Evolutionary conservation across 192 early-diverging fungal genomes (phyloP).

Genomic region (Entrophospora sp.): DNA sequence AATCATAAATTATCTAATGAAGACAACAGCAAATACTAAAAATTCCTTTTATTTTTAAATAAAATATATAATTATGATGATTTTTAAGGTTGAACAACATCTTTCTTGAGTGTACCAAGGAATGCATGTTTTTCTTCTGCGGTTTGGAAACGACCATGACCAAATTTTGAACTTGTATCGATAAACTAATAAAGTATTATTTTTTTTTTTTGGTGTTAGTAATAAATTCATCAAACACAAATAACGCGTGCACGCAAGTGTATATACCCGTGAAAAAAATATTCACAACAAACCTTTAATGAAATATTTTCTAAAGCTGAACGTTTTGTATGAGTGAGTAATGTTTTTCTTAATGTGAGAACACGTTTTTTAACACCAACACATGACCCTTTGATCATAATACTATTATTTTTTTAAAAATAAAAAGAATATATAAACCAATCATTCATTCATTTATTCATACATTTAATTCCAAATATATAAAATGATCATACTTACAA

Average conservation of each 20-base stretch:
- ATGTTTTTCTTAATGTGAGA: conserved; percentile 96
- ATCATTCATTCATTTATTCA: too few species aligned
- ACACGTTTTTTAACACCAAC: conserved; percentile 96
- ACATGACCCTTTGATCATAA: conserved; percentile 97
- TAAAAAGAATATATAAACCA: neutral
- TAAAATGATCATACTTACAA: too few species aligned
- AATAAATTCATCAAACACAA: too few species aligned
- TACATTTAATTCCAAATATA: too few species aligned
- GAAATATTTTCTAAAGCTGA: conserved; percentile 91
- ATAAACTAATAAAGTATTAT: conserved; percentile 57
- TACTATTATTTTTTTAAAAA: conserved; percentile 24
- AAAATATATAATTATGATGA: neutral
- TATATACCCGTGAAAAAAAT: too few species aligned
- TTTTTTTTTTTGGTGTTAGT: too few species aligned
- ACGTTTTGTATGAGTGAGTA: conserved; percentile 92
- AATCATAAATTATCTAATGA: too few species aligned
- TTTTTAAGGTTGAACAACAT: conserved; percentile 28
- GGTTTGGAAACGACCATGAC: conserved; percentile 99
- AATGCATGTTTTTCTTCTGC: conserved; percentile 89
- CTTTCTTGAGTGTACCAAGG: conserved; percentile 88
- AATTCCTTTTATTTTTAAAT: too few species aligned
- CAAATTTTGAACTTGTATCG: conserved; percentile 98
- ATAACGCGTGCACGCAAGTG: too few species aligned
- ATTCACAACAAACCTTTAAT: conserved; percentile 55
- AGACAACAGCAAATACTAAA: too few species aligned